Percentiles rank a stretch among this genome's conserved stretches.
phyloP scores from a whole-genome alignment of 305 asterid species.

The Fraxinus ornus region DNA sequence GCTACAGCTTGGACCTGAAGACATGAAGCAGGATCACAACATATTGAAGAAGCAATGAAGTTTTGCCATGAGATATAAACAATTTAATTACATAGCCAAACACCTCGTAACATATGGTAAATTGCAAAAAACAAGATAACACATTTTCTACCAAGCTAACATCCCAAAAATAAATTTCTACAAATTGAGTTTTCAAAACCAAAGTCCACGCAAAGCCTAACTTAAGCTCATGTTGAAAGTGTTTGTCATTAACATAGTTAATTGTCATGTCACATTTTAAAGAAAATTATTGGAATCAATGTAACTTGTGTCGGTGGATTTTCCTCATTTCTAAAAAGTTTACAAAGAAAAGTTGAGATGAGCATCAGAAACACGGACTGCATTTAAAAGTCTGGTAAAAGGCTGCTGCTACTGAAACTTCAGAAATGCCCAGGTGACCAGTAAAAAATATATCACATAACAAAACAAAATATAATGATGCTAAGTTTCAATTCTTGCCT shows the following conservation, averaged over 20 bases:
- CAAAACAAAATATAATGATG: background rate
- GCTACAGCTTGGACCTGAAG: conserved; percentile 93
- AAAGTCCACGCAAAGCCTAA: background rate
- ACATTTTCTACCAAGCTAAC: background rate
- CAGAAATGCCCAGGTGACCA: background rate
- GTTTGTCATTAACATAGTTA: background rate
- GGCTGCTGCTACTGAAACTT: background rate
- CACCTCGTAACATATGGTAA: background rate
- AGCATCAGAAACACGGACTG: background rate
- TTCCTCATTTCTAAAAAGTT: background rate
- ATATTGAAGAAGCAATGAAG: conserved; percentile 1
- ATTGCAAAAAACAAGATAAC: background rate
- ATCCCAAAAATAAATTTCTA: background rate
- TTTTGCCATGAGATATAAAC: background rate
- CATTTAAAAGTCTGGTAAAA: background rate
- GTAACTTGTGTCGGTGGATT: background rate
- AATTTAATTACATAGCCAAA: background rate
- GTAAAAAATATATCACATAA: background rate
- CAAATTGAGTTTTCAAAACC: background rate
- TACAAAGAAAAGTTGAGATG: background rate
- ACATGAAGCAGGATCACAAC: conserved; percentile 14
- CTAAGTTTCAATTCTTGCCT: conserved; percentile 44
- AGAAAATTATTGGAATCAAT: background rate
- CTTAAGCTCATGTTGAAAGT: background rate
- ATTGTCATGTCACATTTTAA: background rate